Evolutionary conservation across 148 eudicot genomes (phyloP).

Genomic region (Silene latifolia): DNA sequence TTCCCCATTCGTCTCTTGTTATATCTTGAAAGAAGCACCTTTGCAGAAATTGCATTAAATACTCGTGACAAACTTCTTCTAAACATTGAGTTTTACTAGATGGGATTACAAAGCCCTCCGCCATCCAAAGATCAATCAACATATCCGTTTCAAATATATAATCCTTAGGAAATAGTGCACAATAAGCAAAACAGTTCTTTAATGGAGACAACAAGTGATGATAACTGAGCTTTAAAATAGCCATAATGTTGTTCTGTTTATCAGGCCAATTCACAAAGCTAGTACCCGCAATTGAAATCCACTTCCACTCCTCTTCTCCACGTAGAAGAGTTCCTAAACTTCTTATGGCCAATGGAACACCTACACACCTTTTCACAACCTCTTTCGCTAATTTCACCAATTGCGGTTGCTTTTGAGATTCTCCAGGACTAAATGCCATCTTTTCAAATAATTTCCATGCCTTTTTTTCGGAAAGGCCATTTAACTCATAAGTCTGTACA

Average conservation of each 20-base stretch:
- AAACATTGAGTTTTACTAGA: too few species aligned
- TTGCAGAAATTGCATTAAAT: too few species aligned
- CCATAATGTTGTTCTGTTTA: not conserved
- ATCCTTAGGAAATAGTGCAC: conserved; percentile 31
- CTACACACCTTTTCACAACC: conserved; percentile 24
- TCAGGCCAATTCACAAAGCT: not conserved
- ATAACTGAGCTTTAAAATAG: conserved; percentile 28
- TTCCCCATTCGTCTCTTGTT: conserved; percentile 5
- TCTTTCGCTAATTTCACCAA: conserved; percentile 14
- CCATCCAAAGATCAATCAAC: conserved; percentile 26
- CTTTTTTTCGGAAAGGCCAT: conserved; percentile 16
- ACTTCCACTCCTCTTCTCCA: conserved; percentile 16
- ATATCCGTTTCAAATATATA: too few species aligned
- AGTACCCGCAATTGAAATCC: conserved; percentile 10
- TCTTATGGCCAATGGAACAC: conserved; percentile 23
- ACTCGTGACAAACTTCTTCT: too few species aligned
- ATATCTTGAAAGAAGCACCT: conserved; percentile 20
- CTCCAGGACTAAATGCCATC: not conserved
- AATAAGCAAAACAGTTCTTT: conserved; percentile 32
- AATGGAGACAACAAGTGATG: conserved; percentile 7
- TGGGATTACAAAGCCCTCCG: not conserved
- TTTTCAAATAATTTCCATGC: conserved; percentile 18
- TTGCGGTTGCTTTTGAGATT: not conserved
- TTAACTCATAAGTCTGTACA: not conserved
- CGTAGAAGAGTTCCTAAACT: conserved; percentile 21